Percentiles rank a stretch among this genome's conserved stretches.
Conservation (phyloP, 2,329 filamentous ascomycete species). For the Beauveria sp. region DNA sequence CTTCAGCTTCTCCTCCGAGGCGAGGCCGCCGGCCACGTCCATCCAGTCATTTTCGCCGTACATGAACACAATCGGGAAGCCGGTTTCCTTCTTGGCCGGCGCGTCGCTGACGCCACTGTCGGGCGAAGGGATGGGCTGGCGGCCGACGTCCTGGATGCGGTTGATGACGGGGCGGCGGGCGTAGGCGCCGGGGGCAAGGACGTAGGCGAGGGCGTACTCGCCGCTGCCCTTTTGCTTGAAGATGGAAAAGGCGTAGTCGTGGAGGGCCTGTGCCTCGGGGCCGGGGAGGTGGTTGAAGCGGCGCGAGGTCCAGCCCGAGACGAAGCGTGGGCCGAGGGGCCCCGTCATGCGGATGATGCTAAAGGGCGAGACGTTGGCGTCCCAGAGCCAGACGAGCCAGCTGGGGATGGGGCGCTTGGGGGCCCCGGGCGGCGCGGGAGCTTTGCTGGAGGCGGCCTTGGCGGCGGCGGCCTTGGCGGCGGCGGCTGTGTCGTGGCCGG, state of each 20-base stretch:
- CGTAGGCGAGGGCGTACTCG: conserved; percentile 87
- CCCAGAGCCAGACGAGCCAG: conserved; percentile 93
- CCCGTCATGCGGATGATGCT: conserved; percentile 81
- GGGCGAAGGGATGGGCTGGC: conserved; percentile 46
- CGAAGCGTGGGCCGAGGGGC: conserved; percentile 81
- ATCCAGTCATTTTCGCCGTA: conserved; percentile 99
- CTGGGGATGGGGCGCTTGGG: conserved; percentile 58
- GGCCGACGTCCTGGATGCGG: conserved; percentile 76
- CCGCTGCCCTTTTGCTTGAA: conserved; percentile 89
- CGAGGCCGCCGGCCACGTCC: conserved; percentile 81
- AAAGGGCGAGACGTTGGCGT: conserved; percentile 93
- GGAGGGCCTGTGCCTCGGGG: conserved; percentile 74
- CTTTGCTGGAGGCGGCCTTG: conserved; percentile 23
- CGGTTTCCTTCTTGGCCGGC: conserved; percentile 44
- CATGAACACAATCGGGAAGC: conserved; percentile 82
- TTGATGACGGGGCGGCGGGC: conserved; percentile 82
- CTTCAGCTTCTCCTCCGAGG: conserved; percentile 71
- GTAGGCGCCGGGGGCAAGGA: conserved; percentile 89
- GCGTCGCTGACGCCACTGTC: conserved; percentile 14
- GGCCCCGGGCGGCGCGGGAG: conserved; percentile 20
- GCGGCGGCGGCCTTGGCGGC: conserved; percentile 17
- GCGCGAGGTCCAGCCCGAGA: conserved; percentile 90
- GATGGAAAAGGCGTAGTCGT: conserved; percentile 89
- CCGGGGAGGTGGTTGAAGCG: conserved; percentile 82
- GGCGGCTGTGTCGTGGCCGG: conserved; percentile 22